Percentiles rank a stretch among this genome's conserved stretches.
These are phyloP conservation scores for Cercospora nicotianae DNA, from an alignment of 2,329 filamentous ascomycete genomes.

Conservation along the genomic window DNA sequence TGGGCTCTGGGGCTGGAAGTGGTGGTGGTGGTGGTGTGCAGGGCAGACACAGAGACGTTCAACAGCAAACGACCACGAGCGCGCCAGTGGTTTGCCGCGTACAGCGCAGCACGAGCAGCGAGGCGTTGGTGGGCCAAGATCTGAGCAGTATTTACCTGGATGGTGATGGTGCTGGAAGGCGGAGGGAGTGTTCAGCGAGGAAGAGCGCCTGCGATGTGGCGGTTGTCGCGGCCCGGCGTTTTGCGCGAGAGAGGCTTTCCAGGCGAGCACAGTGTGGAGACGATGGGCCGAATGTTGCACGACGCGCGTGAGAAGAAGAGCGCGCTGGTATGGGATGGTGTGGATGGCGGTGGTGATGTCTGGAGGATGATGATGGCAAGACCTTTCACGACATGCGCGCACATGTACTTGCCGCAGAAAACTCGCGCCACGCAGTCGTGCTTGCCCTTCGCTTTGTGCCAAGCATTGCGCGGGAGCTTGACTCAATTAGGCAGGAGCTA, in stretches of 20 bases:
- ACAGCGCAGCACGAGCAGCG: background rate
- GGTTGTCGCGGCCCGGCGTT: conserved; percentile 1
- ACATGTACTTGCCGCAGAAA: background rate
- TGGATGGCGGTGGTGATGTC: background rate
- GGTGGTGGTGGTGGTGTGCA: conserved; percentile 2
- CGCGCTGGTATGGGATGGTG: background rate
- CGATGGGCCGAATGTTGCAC: background rate
- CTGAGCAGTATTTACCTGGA: conserved; percentile 7
- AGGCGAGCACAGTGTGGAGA: conserved; percentile 2
- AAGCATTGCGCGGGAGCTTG: background rate
- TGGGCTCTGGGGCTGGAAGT: background rate
- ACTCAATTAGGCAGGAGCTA: background rate
- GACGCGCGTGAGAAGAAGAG: background rate
- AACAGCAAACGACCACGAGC: conserved; percentile 7
- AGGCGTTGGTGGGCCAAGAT: background rate
- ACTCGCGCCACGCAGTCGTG: conserved; percentile 1
- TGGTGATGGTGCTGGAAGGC: background rate
- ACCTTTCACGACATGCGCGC: background rate
- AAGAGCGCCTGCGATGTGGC: background rate
- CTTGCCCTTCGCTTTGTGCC: conserved; percentile 3
- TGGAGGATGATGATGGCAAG: background rate
- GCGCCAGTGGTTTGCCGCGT: background rate
- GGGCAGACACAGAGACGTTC: conserved; percentile 4
- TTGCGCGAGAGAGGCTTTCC: background rate
- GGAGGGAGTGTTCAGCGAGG: background rate